Conservation (phyloP, 1,284 basidiomycete species). For the Ustilago vetiveriae region DNA sequence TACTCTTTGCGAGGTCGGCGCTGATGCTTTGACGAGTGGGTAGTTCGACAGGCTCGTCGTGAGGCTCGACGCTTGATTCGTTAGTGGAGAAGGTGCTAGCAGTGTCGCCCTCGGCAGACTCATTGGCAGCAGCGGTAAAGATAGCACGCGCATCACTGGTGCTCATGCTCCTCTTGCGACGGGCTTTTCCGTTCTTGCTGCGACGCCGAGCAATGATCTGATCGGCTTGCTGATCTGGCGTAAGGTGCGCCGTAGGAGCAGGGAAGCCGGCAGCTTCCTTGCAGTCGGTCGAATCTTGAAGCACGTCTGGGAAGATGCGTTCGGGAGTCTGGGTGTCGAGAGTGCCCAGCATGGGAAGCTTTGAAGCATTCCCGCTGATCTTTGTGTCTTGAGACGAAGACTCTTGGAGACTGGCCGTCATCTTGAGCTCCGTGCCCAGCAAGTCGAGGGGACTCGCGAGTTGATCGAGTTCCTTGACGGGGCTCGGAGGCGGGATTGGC, state of each 20-base stretch:
- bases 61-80: slow-evolving; percentile 12
- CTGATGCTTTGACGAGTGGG: slow-evolving; percentile 51
- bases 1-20: slow-evolving; percentile 50
- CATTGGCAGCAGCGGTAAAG: slow-evolving; percentile 31
- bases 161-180: slow-evolving; percentile 55
- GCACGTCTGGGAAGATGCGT: slow-evolving; percentile 9
- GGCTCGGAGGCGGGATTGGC: slow-evolving; percentile 47
- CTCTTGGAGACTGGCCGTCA: slow-evolving; percentile 15
- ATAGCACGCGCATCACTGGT: slow-evolving; percentile 42
- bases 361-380: not conserved
- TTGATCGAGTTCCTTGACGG: slow-evolving; percentile 37
- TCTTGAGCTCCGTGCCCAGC: slow-evolving; percentile 52
- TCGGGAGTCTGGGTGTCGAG: slow-evolving; percentile 3
- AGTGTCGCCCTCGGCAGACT: slow-evolving; percentile 5
- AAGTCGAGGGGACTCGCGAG: slow-evolving; percentile 51
- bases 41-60: slow-evolving; percentile 34
- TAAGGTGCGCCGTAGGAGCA: slow-evolving; percentile 31
- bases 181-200: slow-evolving; percentile 49
- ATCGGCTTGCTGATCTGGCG: slow-evolving; percentile 57
- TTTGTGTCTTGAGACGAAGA: not conserved
- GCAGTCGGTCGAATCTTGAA: not conserved
- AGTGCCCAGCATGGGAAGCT: slow-evolving; percentile 9
- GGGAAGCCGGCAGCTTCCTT: not conserved
- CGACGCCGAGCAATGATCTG: slow-evolving; percentile 57
- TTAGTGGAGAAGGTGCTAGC: slow-evolving; percentile 7